phyloP scores from a whole-genome alignment of 202 grass and related monocot genomes.

The Setaria viridis region DNA sequence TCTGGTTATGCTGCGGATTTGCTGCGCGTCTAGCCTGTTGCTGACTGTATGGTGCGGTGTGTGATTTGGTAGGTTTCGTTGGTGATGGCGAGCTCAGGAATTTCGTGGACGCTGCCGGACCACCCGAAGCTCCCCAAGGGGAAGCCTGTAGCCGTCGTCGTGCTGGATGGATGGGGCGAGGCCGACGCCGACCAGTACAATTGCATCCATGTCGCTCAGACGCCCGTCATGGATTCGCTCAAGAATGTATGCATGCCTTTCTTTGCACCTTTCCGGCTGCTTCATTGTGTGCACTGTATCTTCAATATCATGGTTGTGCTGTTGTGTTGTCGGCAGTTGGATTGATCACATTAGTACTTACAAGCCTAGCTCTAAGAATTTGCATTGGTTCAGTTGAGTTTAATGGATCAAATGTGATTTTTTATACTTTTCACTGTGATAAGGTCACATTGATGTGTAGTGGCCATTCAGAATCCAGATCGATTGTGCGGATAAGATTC shows the following conservation, averaged over 20 bases:
- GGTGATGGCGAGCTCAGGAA: conserved; percentile 64
- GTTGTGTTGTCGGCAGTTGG: background rate
- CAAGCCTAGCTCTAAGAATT: background rate
- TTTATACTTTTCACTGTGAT: background rate
- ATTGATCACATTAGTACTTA: background rate
- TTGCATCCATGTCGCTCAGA: conserved; percentile 94
- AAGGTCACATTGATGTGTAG: background rate
- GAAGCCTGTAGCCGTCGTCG: conserved; percentile 81
- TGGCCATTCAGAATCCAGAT: background rate
- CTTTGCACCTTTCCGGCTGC: background rate
- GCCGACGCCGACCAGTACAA: conserved; percentile 93
- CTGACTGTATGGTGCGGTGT: background rate
- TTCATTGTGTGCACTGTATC: background rate
- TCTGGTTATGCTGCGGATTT: conserved; percentile 30
- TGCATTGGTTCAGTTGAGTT: background rate
- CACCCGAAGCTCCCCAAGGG: conserved; percentile 90
- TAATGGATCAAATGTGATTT: conserved; percentile 13
- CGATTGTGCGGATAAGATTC: background rate
- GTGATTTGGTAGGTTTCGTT: conserved; percentile 41
- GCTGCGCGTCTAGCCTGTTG: background rate
- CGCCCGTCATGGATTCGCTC: conserved; percentile 95
- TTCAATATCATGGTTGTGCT: background rate
- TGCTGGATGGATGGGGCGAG: conserved; percentile 99
- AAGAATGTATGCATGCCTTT: conserved; percentile 64
- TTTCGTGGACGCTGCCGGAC: conserved; percentile 75